Percentiles rank a stretch among this genome's conserved stretches.
phyloP scores from a whole-genome alignment of 2,329 filamentous ascomycete species.

The Verticillium nubilum region DNA sequence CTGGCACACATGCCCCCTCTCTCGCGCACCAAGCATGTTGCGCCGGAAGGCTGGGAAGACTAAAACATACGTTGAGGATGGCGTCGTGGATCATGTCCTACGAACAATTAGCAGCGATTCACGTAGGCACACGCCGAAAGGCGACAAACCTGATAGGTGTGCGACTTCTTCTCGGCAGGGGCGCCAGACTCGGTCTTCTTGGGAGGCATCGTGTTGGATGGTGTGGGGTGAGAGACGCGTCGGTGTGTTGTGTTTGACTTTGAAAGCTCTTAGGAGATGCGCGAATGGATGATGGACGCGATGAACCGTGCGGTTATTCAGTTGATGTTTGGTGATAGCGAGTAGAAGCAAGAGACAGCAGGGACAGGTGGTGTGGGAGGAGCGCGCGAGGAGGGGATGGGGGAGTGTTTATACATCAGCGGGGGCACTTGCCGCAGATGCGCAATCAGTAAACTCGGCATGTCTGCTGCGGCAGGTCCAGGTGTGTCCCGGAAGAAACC shows the following conservation, averaged over 20 bases:
- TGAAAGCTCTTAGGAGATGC: constrained; percentile 11
- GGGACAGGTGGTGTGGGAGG: constrained; percentile 31
- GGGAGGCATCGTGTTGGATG: constrained; percentile 46
- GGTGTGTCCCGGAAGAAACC: not conserved
- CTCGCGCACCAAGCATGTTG: constrained; percentile 19
- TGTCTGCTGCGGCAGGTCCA: not conserved
- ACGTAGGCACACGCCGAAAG: constrained; percentile 9
- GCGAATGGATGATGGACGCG: constrained; percentile 14
- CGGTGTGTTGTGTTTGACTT: constrained; percentile 11
- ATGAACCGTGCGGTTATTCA: constrained; percentile 17
- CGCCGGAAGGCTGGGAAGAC: constrained; percentile 27
- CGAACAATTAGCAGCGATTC: constrained; percentile 26
- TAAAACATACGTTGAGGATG: constrained; percentile 51
- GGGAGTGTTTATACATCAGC: constrained; percentile 53
- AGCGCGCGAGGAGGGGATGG: constrained; percentile 42
- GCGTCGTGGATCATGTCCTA: constrained; percentile 61
- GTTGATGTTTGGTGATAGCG: constrained; percentile 18
- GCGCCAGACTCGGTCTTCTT: constrained; percentile 46
- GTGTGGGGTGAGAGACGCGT: constrained; percentile 18
- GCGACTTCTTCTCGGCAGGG: constrained; percentile 33
- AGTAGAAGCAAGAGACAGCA: constrained; percentile 16
- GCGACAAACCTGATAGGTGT: constrained; percentile 54
- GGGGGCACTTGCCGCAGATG: constrained; percentile 45
- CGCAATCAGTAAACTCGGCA: constrained; percentile 46
- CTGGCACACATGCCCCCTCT: constrained; percentile 5